Evolutionary conservation across 805 yeast species (phyloP).

Genomic region (Sungouiella thailandica): DNA sequence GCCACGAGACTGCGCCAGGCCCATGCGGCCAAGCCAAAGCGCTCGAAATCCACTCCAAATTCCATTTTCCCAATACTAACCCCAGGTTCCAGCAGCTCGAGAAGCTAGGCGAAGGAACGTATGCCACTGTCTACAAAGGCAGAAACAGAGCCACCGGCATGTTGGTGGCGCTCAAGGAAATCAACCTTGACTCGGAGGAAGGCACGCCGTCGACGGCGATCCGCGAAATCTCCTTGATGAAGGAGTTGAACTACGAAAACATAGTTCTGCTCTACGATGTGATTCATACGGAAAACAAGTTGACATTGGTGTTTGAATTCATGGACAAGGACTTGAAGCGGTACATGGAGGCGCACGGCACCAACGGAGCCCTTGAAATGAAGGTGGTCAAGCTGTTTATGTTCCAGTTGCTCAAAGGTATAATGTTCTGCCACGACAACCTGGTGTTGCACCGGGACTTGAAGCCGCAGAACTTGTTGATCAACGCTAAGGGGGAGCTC

Average conservation of each 20-base stretch:
- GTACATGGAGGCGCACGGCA: conserved; percentile 87
- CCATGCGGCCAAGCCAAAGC: too few species aligned
- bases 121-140: conserved; percentile 98
- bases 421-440: conserved; percentile 81
- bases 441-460: conserved; percentile 81
- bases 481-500: conserved; percentile 83
- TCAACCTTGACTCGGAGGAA: conserved; percentile 91
- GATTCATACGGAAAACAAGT: conserved; percentile 92
- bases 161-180: conserved; percentile 91
- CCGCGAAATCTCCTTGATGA: conserved; percentile 91
- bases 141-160: conserved; percentile 82
- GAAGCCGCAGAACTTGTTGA: conserved; percentile 91
- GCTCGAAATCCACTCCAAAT: not conserved
- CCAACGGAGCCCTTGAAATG: conserved; percentile 67
- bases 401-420: conserved; percentile 89
- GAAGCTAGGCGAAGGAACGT: conserved; percentile 91
- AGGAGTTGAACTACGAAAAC: conserved; percentile 89
- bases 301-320: conserved; percentile 88
- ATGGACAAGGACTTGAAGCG: conserved; percentile 91
- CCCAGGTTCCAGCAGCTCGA: conserved; percentile 54
- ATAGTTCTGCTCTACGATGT: conserved; percentile 92
- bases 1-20: too few species aligned
- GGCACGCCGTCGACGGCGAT: conserved; percentile 99
- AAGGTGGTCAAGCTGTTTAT: conserved; percentile 81
- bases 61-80: conserved; percentile 13